Conservation (phyloP, 2,329 filamentous ascomycete species). For the Aspergillus floridensis region DNA sequence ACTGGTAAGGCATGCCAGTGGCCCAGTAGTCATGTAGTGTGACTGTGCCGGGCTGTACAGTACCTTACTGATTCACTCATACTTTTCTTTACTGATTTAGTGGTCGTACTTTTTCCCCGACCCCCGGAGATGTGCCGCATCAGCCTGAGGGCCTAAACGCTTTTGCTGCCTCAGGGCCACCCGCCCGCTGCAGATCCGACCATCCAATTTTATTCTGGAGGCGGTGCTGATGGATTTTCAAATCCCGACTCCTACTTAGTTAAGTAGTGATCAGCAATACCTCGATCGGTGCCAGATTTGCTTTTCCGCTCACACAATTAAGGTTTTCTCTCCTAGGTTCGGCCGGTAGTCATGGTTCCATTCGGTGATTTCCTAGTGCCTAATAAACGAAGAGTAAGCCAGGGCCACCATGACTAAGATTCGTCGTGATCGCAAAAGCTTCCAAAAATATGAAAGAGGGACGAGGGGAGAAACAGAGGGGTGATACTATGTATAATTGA, state of each 20-base stretch:
- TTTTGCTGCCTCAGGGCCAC: background rate
- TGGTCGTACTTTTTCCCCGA: background rate
- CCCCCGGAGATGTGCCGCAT: no score
- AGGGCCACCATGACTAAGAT: background rate
- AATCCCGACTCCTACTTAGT: constrained; percentile 2
- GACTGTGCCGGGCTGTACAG: background rate
- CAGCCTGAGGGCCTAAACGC: background rate
- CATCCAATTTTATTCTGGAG: background rate
- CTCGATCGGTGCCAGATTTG: constrained; percentile 8
- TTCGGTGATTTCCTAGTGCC: background rate
- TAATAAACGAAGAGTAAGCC: background rate
- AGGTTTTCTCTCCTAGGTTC: background rate
- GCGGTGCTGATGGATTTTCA: background rate
- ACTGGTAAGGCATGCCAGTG: background rate
- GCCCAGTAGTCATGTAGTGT: background rate
- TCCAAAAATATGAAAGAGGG: no score
- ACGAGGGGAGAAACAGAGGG: no score
- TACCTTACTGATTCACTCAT: background rate
- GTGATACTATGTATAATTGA: background rate
- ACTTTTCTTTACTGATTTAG: no score
- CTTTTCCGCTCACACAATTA: constrained; percentile 1
- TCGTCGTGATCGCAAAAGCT: no score
- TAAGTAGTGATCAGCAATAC: constrained; percentile 2
- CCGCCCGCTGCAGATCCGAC: background rate
- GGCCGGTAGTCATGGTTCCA: constrained; percentile 1